Evolutionary conservation across 2,329 filamentous ascomycete genomes (phyloP).

Genomic region (Talaromyces marneffei): DNA sequence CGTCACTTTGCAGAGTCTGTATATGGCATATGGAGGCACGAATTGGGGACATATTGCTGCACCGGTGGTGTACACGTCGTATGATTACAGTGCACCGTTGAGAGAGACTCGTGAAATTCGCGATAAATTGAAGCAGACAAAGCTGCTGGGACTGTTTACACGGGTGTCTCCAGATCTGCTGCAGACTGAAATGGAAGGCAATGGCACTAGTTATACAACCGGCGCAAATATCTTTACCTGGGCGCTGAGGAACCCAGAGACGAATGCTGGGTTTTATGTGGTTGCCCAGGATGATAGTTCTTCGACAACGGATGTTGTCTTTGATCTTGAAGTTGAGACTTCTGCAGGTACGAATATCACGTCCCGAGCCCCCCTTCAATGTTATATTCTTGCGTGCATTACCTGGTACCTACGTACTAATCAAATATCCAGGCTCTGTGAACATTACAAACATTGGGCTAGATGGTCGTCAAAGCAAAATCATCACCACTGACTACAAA

Average conservation of each 20-base stretch:
- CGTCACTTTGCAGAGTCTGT: constrained; percentile 63
- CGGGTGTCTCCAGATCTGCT: constrained; percentile 47
- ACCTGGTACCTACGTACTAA: no score
- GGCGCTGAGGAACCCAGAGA: constrained; percentile 49
- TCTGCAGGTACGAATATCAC: constrained; percentile 40
- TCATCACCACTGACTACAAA: constrained; percentile 50
- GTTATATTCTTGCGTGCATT: no score
- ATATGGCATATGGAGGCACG: constrained; percentile 74
- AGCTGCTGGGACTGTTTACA: constrained; percentile 41
- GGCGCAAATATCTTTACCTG: constrained; percentile 44
- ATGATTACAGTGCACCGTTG: constrained; percentile 60
- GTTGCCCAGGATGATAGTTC: constrained; percentile 44
- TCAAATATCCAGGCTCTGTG: constrained; percentile 19
- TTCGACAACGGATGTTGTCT: constrained; percentile 42
- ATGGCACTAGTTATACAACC: constrained; percentile 47
- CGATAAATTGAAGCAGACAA: constrained; percentile 64
- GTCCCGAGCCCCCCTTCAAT: no score
- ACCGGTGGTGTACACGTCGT: constrained; percentile 57
- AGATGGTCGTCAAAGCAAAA: constrained; percentile 50
- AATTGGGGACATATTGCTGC: constrained; percentile 79
- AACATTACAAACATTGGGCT: constrained; percentile 43
- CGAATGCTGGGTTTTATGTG: constrained; percentile 47
- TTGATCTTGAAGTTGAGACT: constrained; percentile 46
- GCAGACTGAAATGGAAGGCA: constrained; percentile 51
- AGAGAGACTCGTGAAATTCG: constrained; percentile 71